Evolutionary conservation across 116 monocot genomes (phyloP).

Genomic region (Posidonia oceanica): DNA sequence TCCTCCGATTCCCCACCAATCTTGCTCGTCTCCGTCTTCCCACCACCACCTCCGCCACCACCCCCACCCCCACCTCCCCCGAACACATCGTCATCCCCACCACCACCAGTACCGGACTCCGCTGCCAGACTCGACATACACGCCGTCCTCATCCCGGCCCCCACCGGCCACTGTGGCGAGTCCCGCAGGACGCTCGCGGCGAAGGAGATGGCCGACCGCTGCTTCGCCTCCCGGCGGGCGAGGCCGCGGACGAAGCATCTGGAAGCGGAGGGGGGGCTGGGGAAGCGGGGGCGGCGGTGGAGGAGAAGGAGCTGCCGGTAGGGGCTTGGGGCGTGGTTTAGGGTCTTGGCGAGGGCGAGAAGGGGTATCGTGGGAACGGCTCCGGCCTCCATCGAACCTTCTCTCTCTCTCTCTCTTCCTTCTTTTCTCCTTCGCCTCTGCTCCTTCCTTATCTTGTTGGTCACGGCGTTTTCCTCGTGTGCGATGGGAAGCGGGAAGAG

Average conservation of each 20-base stretch:
- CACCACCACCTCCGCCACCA: slow-evolving; percentile 19
- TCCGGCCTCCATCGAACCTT: slow-evolving; percentile 8
- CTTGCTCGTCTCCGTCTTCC: slow-evolving; percentile 14
- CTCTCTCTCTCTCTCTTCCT: not conserved
- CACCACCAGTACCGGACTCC: slow-evolving; percentile 17
- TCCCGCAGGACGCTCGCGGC: slow-evolving; percentile 15
- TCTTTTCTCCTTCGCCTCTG: no score
- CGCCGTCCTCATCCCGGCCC: slow-evolving; percentile 14
- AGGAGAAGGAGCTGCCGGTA: slow-evolving; percentile 18
- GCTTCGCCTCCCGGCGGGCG: slow-evolving; percentile 8
- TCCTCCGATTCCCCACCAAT: slow-evolving; percentile 28
- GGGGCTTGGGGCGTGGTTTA: slow-evolving; percentile 5
- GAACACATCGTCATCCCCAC: slow-evolving; percentile 15
- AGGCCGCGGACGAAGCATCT: slow-evolving; percentile 7
- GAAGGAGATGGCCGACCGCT: slow-evolving; percentile 22
- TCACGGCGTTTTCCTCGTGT: no score
- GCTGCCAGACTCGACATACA: slow-evolving; percentile 39
- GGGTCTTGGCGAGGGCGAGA: slow-evolving; percentile 13
- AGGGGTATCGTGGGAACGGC: not conserved
- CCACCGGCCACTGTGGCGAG: not conserved
- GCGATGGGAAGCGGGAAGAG: no score
- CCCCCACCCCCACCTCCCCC: slow-evolving; percentile 29
- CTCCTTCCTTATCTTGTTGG: no score
- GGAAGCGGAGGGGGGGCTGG: slow-evolving; percentile 2
- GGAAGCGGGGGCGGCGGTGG: slow-evolving; percentile 4